Evolutionary conservation across 1,284 basidiomycete genomes (phyloP).

Genomic region (Sporisorium scitamineum): DNA sequence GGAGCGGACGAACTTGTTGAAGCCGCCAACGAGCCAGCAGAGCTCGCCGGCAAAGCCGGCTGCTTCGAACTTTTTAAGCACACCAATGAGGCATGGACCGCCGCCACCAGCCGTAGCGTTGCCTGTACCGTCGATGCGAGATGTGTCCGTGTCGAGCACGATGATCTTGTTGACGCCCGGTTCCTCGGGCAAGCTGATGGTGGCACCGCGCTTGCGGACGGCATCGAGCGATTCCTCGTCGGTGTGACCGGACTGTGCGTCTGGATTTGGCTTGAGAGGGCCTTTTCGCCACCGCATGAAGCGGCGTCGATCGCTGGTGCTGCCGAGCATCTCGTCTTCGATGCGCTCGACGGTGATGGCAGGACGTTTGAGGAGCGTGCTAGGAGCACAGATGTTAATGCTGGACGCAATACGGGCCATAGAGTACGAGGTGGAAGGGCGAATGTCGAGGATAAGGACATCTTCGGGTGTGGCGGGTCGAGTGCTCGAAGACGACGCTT

Average conservation of each 20-base stretch:
- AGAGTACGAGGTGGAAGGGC: constrained; percentile 75
- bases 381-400: constrained; percentile 91
- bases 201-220: constrained; percentile 28
- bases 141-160: constrained; percentile 64
- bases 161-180: constrained; percentile 58
- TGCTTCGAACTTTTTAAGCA: constrained; percentile 66
- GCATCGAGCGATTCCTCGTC: constrained; percentile 22
- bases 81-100: constrained; percentile 61
- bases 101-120: constrained; percentile 63
- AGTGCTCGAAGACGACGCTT: background rate
- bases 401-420: constrained; percentile 71
- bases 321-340: constrained; percentile 63
- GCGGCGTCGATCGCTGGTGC: constrained; percentile 39
- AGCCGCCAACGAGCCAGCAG: constrained; percentile 67
- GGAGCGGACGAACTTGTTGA: constrained; percentile 50
- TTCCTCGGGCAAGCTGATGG: constrained; percentile 36
- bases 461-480: constrained; percentile 27
- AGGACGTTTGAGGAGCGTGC: constrained; percentile 79
- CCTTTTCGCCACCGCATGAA: constrained; percentile 60
- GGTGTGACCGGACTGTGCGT: constrained; percentile 10
- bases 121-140: constrained; percentile 53
- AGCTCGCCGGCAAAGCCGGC: constrained; percentile 63
- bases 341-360: constrained; percentile 64
- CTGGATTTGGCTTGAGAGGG: constrained; percentile 28
- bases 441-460: constrained; percentile 80